Evolutionary conservation across 208 protist species (phyloP), one percentile per base, ranked within the genome.

Genomic region (Zelonia costaricensis): DNA sequence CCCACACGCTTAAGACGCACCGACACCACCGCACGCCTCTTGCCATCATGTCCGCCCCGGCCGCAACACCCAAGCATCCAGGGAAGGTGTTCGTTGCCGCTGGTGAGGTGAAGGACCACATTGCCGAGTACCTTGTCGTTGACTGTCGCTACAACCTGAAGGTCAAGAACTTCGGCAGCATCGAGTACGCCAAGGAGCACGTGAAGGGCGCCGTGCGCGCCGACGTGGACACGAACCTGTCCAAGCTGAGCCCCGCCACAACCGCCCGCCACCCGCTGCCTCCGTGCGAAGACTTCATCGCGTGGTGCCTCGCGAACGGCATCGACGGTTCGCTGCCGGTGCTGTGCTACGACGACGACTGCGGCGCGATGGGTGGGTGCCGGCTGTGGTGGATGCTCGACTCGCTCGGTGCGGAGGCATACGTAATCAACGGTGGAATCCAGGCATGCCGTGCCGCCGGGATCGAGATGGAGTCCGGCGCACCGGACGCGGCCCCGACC

Each of bases 331-430:
- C 51, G 1, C 67, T 61, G 33, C 84, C 86, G n/a, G 84, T 95
- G 46, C 67, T 95, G 51, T 84, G 74, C 59, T 95, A 95, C 77
- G 89, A 95, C 45, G 86, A 90, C 49, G 73, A 83, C 36, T 80
- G 84, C 57, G 89, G 89, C 0, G 84, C 59, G 38, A 86, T 88
- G 79, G 83, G 74, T 2, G 90, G 64, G 7, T 85, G 78, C 60
- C 83, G 90, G 7, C 59, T 93, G 76, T 95, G 90, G 87, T 95
- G 90, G 90, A 92, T 95, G 90, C 80, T 95, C 3, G 44, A 88
- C 53, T 18, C 64, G 1, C 83, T 93, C 20, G 87, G 87, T 49
- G 85, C 89, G 16, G 82, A 95, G 63, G 80, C 73, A 30, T 92
- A 90, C 71, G 84, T 95, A 7, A 51, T 95, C n/a, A 78, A 91